phyloP scores from a whole-genome alignment of 2,329 filamentous ascomycete species.

The Neocucurbitaria cava region DNA sequence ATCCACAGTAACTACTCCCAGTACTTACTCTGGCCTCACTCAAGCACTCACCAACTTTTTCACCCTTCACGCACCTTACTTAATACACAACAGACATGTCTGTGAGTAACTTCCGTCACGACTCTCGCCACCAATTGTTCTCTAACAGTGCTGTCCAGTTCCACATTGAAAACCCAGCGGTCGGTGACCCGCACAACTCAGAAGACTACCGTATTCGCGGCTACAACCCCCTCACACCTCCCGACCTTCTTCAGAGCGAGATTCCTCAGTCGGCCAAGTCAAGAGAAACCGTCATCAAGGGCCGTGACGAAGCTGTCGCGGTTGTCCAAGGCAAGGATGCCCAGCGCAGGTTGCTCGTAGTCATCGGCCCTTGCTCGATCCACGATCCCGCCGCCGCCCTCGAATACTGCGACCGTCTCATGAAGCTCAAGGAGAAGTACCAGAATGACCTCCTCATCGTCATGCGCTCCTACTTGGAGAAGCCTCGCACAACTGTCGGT shows the following conservation, averaged over 20 bases:
- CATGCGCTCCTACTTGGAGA: conserved; percentile 98
- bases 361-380: conserved; percentile 95
- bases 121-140: conserved; percentile 13
- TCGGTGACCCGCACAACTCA: conserved; percentile 57
- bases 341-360: conserved; percentile 70
- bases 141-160: conserved; percentile 48
- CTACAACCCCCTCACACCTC: conserved; percentile 91
- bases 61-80: neutral
- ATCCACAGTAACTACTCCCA: conserved; percentile 1
- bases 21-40: neutral
- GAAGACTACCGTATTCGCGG: conserved; percentile 70
- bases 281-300: conserved; percentile 63
- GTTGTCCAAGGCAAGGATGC: conserved; percentile 67
- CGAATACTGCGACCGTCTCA: conserved; percentile 87
- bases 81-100: conserved; percentile 28
- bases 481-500: conserved; percentile 95
- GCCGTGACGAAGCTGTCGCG: conserved; percentile 66
- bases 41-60: neutral
- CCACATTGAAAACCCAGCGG: conserved; percentile 58
- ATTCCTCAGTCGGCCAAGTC: conserved; percentile 66
- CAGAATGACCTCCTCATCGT: conserved; percentile 89
- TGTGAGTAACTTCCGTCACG: conserved; percentile 21
- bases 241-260: conserved; percentile 94
- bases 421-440: conserved; percentile 85
- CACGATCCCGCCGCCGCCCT: conserved; percentile 91